Evolutionary conservation across 768 basidiomycete species (phyloP).

Genomic region (Amanita rubescens): DNA sequence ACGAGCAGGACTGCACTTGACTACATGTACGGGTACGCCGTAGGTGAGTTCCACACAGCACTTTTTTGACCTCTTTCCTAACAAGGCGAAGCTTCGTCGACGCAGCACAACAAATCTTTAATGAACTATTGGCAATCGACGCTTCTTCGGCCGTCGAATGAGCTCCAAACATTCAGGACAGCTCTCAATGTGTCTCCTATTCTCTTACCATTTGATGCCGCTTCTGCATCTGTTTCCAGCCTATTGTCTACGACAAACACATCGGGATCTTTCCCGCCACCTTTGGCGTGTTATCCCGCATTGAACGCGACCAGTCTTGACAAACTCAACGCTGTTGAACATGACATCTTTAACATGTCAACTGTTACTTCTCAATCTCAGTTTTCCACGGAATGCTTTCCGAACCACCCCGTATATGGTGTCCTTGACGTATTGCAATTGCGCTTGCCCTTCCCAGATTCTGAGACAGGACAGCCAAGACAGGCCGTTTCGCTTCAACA

Average conservation of each 20-base stretch:
- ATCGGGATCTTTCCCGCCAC: conserved; percentile 45
- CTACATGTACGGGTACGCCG: conserved; percentile 53
- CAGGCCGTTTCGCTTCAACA: conserved; percentile 44
- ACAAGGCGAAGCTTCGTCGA: conserved; percentile 42
- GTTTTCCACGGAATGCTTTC: conserved; percentile 47
- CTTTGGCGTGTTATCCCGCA: conserved; percentile 54
- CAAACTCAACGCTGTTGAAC: conserved; percentile 41
- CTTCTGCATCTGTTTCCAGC: conserved; percentile 27
- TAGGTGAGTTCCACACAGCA: conserved; percentile 31
- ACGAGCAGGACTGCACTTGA: conserved; percentile 36
- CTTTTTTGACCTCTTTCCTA: conserved; percentile 3
- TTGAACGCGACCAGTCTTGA: conserved; percentile 32
- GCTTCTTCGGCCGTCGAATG: conserved; percentile 35
- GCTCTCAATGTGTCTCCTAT: conserved; percentile 39
- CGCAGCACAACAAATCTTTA: conserved; percentile 41
- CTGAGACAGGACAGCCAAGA: conserved; percentile 30
- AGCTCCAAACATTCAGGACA: conserved; percentile 40
- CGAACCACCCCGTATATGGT: conserved; percentile 55
- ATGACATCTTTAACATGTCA: conserved; percentile 43
- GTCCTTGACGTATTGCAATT: conserved; percentile 49
- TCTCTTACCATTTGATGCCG: conserved; percentile 53
- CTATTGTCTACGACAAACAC: conserved; percentile 33
- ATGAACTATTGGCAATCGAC: conserved; percentile 47
- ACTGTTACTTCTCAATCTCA: conserved; percentile 19
- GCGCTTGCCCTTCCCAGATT: conserved; percentile 49